Conservation (phyloP, 768 basidiomycete genomes). For the Gymnopilus junonius region DNA sequence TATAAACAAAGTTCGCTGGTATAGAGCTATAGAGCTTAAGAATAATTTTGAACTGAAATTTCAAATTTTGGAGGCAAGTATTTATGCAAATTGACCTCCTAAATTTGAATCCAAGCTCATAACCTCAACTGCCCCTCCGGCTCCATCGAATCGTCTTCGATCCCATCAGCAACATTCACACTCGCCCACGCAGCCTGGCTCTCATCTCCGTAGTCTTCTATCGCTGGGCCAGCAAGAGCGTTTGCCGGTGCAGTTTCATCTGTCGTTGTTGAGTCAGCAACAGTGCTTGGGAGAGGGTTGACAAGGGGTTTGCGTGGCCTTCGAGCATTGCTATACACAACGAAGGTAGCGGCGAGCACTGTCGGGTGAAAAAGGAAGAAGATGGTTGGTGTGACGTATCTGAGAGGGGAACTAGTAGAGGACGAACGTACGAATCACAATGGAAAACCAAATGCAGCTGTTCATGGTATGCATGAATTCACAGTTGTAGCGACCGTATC, state of each 20-base stretch:
- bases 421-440: neutral
- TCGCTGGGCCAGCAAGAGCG: neutral
- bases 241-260: neutral
- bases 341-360: conserved; percentile 12
- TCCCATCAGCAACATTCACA: conserved; percentile 22
- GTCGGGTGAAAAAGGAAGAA: neutral
- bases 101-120: neutral
- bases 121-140: conserved; percentile 21
- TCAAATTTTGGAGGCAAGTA: neutral
- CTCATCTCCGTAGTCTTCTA: conserved; percentile 10
- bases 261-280: neutral
- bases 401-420: neutral
- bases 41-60: too few relatives aligned
- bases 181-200: conserved; percentile 15
- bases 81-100: neutral
- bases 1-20: neutral
- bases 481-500: neutral
- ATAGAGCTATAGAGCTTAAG: neutral
- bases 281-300: conserved; percentile 10
- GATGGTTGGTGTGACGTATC: neutral
- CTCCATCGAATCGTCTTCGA: conserved; percentile 22
- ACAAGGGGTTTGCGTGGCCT: conserved; percentile 14
- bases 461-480: neutral
- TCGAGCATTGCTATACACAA: conserved; percentile 15
- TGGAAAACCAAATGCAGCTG: neutral